Percentiles rank a stretch among this genome's conserved stretches.
Evolutionary conservation across 306 rosid species (phyloP).

Genomic region (Vigna nakashimae): DNA sequence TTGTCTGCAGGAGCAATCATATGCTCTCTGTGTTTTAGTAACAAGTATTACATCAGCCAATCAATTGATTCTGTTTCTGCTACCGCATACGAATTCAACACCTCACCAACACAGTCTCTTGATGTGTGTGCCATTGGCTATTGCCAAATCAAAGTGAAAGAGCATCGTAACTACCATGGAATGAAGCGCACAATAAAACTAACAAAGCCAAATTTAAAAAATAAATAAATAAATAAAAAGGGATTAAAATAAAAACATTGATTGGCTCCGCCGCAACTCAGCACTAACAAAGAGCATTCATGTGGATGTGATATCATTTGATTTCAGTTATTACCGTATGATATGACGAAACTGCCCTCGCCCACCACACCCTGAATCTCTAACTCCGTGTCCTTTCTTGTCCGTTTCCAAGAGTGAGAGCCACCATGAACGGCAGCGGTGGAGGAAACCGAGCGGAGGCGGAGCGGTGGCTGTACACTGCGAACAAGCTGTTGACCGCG

Average conservation of each 20-base stretch:
- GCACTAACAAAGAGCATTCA: neutral
- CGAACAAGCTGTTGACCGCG: conserved; percentile 80
- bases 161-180: neutral
- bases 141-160: no score
- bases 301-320: neutral
- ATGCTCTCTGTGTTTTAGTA: no score
- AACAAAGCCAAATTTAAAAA: no score
- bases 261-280: neutral
- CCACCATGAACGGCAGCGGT: conserved; percentile 49
- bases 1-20: no score
- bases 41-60: no score
- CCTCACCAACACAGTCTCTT: no score
- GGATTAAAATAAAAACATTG: no score
- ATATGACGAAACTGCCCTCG: conserved; percentile 44
- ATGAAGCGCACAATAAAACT: neutral
- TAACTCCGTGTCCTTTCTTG: neutral
- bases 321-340: neutral
- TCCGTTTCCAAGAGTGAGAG: neutral
- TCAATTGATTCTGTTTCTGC: no score
- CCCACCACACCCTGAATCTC: neutral
- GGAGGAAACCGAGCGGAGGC: conserved; percentile 74
- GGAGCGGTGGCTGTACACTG: conserved; percentile 84
- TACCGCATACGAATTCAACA: no score
- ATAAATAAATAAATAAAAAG: neutral
- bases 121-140: no score